These are phyloP conservation scores for Cyclanthera cordifolia DNA, from an alignment of 306 rosid species.

Conservation along the genomic window DNA sequence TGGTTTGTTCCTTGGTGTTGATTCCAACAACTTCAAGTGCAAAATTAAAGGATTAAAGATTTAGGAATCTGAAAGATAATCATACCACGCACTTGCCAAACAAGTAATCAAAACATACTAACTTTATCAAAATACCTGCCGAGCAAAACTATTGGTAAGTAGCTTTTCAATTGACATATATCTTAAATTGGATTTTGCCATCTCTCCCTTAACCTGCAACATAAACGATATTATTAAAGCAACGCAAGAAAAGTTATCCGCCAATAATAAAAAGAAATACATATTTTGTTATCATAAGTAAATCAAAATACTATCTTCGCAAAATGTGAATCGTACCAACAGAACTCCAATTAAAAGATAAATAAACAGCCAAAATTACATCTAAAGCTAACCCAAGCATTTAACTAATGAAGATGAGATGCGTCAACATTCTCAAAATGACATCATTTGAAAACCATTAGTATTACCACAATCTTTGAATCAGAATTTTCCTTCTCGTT, in stretches of 20 bases:
- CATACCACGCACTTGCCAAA: not conserved
- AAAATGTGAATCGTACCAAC: not conserved
- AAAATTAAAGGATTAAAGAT: not conserved
- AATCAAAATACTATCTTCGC: not conserved
- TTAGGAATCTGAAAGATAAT: not conserved
- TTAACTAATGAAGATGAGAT: not conserved
- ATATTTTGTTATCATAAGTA: not conserved
- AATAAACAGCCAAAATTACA: conserved; percentile 9
- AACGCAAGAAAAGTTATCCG: not conserved
- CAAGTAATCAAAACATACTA: not conserved
- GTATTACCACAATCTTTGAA: conserved; percentile 36
- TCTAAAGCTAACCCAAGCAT: not conserved
- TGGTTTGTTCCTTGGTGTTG: conserved; percentile 54
- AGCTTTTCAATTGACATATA: conserved; percentile 55
- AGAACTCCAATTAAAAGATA: not conserved
- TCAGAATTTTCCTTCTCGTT: conserved; percentile 15
- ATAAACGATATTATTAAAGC: conserved; percentile 4
- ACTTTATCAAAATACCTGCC: conserved; percentile 43
- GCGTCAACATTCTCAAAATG: not conserved
- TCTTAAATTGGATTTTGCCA: conserved; percentile 23
- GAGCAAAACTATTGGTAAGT: conserved; percentile 64
- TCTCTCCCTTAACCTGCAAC: conserved; percentile 41
- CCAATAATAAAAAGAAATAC: not conserved
- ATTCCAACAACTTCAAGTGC: conserved; percentile 50
- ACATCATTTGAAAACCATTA: conserved; percentile 9